A percentile compares a stretch with the other conserved stretches of the same genome.
Conservation (phyloP, 2,329 filamentous ascomycete species). For the Ceratocystis harringtonii region DNA sequence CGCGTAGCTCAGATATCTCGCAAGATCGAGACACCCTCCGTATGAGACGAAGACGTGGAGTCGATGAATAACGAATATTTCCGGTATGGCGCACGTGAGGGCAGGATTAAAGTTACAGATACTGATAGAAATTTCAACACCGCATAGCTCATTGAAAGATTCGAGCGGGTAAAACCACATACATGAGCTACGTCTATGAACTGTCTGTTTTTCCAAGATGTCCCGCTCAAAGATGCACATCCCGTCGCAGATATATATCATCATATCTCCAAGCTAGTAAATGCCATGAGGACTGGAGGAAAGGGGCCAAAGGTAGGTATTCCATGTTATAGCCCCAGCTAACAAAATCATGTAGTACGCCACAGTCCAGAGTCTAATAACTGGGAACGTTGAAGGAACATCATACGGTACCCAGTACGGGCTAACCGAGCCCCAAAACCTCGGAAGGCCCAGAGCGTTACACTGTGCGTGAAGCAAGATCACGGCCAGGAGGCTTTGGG, state of each 20-base stretch:
- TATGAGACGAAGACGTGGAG: constrained; percentile 26
- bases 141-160: not conserved
- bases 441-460: constrained; percentile 79
- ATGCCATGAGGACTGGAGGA: constrained; percentile 37
- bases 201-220: no score
- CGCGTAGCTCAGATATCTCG: constrained; percentile 22
- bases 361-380: constrained; percentile 45
- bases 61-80: constrained; percentile 21
- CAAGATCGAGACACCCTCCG: constrained; percentile 23
- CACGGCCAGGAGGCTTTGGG: constrained; percentile 62
- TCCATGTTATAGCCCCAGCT: constrained; percentile 57
- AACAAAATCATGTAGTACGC: constrained; percentile 68
- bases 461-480: constrained; percentile 75
- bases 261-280: not conserved
- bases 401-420: constrained; percentile 29
- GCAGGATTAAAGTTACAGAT: not conserved
- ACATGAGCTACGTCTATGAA: no score
- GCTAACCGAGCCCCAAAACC: constrained; percentile 66
- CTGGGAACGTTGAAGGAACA: constrained; percentile 20
- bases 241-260: no score
- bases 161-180: no score
- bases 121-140: not conserved
- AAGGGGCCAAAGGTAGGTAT: constrained; percentile 51
- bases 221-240: no score
- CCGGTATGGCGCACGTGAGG: not conserved